These are phyloP conservation scores for Kodamaea kaohsiungensis DNA, from an alignment of 805 yeast species.

Conservation along the genomic window DNA sequence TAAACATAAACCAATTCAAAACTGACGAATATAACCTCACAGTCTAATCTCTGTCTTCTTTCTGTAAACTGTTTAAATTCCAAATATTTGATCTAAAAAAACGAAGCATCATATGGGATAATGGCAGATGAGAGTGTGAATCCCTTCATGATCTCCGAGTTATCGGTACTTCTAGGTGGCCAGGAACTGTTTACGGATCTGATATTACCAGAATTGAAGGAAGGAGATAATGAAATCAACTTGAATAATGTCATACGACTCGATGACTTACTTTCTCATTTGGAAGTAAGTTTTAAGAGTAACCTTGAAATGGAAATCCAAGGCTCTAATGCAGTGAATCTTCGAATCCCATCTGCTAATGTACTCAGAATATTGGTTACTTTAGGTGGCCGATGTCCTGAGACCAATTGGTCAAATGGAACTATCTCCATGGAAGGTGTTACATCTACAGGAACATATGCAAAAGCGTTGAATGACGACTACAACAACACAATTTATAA, in stretches of 20 bases:
- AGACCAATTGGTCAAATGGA: constrained; percentile 26
- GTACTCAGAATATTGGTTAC: constrained; percentile 33
- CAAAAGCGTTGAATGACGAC: constrained; percentile 18
- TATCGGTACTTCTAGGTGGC: constrained; percentile 2
- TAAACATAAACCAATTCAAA: too few species aligned
- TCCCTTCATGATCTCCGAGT: background rate
- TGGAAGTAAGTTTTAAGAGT: constrained; percentile 21
- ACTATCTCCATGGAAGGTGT: constrained; percentile 20
- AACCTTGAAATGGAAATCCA: background rate
- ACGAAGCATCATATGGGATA: background rate
- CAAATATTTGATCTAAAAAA: background rate
- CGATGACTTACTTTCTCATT: constrained; percentile 27
- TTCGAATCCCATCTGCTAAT: constrained; percentile 27
- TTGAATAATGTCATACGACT: constrained; percentile 29
- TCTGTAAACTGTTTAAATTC: too few species aligned
- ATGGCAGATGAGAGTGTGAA: background rate
- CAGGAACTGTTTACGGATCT: constrained; percentile 23
- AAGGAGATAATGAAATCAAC: constrained; percentile 15
- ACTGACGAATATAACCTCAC: too few species aligned
- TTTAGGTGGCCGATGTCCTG: constrained; percentile 29
- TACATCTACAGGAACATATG: constrained; percentile 20
- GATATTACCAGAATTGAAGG: constrained; percentile 22
- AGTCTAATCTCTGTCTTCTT: too few species aligned
- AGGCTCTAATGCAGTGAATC: background rate
- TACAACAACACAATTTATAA: constrained; percentile 21